Percentiles rank a stretch among this genome's conserved stretches.
phyloP scores from a whole-genome alignment of 163 green algal species.

The Prototheca cutis region DNA sequence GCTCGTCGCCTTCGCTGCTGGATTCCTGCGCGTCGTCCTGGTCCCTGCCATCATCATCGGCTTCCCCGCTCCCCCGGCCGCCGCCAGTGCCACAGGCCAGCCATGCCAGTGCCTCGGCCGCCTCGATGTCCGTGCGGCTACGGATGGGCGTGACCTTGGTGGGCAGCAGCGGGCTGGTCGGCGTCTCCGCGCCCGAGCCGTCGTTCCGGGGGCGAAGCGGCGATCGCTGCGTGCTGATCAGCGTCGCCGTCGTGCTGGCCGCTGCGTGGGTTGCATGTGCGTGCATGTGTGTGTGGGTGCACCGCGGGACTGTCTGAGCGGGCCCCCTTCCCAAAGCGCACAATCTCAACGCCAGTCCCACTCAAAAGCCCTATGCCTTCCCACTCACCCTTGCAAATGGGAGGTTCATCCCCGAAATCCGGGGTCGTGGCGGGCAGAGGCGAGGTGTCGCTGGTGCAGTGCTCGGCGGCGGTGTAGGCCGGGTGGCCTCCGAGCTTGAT shows the following conservation, averaged over 20 bases:
- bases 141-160: neutral
- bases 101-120: conserved; percentile 4
- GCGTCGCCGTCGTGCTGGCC: neutral
- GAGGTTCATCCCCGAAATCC: neutral
- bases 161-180: neutral
- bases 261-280: too few relatives aligned
- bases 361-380: neutral
- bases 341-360: too few relatives aligned
- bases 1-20: too few relatives aligned
- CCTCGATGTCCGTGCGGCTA: neutral
- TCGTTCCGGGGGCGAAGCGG: neutral
- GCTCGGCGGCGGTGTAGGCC: too few relatives aligned
- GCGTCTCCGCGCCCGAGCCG: neutral
- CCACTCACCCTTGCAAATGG: neutral
- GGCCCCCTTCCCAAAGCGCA: too few relatives aligned
- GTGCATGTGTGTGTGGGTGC: too few relatives aligned
- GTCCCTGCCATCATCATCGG: neutral
- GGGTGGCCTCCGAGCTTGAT: too few relatives aligned
- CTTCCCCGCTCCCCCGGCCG: neutral
- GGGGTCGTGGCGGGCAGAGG: neutral
- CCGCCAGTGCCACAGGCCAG: conserved; percentile 1
- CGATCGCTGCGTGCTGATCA: neutral
- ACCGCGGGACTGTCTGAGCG: too few relatives aligned
- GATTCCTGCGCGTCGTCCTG: too few relatives aligned
- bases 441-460: neutral